Base-by-base conservation (phyloP, 176 grass and related monocot species). In the Calamus simplicifolius region DNA sequence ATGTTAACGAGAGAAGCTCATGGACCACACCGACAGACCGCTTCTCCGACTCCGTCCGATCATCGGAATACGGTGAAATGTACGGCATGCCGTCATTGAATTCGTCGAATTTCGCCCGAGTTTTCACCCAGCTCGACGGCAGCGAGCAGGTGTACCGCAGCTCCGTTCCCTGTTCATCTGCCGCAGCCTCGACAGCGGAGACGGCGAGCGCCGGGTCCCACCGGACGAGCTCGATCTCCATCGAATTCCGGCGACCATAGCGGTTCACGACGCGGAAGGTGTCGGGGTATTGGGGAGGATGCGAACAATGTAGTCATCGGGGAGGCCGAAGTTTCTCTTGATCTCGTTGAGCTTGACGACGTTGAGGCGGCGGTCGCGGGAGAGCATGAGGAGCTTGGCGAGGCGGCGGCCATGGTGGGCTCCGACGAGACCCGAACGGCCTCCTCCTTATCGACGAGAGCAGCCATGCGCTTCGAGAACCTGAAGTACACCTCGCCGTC, bases 301-400 rank as follows among this genome's bases (percentile, higher is more conserved):
- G 58, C 86, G 81, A 18, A 96, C 76, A 51, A 96, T 62, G 81
- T 96, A 96, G 63, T 96, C 86, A 54, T 96, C 87, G 4, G 92
- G 86, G 38, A 96, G 71, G 27, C 87, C 92, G 53, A 96, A 80
- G 60, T 61, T 70, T 35, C 83, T 75, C 63, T 82, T 85, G 61
- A 96, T 69, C 55, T 70, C 80, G 23, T 77, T 77, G 61, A 96
- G 75, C 75, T 97, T 97, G 58, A 81, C 79, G 8, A 97, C 83
- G 43, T 77, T 80, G 50, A 97, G 35, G 49, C 86, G 87, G 25
- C 72, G 78, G 3, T 85, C 83, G 26, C 63, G 75, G 14, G 78
- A 69, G 62, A 97, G 83, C 87, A 90, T 90, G 54, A 90, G 83
- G 27, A 97, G 63, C 49, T 85, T 89, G 28, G 80, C 75, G 19